These are phyloP conservation scores for Boletus sp. DNA, from an alignment of 768 basidiomycete genomes.

Conservation along the genomic window DNA sequence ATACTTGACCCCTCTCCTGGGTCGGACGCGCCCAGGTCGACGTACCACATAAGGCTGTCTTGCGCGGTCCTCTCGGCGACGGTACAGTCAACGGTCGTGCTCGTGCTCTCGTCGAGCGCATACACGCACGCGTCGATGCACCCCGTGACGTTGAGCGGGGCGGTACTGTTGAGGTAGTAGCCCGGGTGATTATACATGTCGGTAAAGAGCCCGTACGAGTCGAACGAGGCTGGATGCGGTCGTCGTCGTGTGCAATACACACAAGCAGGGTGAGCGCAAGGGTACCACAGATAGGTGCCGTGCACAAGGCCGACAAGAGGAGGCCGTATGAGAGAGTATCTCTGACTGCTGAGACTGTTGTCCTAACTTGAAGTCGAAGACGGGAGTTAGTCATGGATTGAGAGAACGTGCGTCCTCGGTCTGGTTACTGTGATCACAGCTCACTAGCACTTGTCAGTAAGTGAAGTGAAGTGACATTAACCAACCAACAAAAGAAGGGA, in stretches of 20 bases:
- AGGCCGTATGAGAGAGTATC: too few relatives aligned
- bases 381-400: too few relatives aligned
- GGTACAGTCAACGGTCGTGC: slow-evolving; percentile 32
- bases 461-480: too few relatives aligned
- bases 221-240: slow-evolving; percentile 47
- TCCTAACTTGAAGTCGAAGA: too few relatives aligned
- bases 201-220: slow-evolving; percentile 57
- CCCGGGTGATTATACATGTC: slow-evolving; percentile 55
- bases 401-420: too few relatives aligned
- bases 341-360: too few relatives aligned
- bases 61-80: slow-evolving; percentile 35
- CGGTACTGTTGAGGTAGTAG: slow-evolving; percentile 62
- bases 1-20: background rate
- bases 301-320: too few relatives aligned
- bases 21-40: background rate
- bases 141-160: slow-evolving; percentile 57
- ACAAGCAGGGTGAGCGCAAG: background rate
- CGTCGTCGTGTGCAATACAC: too few relatives aligned
- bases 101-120: slow-evolving; percentile 21
- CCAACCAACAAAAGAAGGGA: too few relatives aligned
- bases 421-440: too few relatives aligned
- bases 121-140: slow-evolving; percentile 49
- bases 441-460: too few relatives aligned
- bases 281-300: too few relatives aligned
- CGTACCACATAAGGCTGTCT: slow-evolving; percentile 64